Evolutionary conservation across 257 asterid species (phyloP), one percentile per base, ranked within the genome.

Genomic region (Avicennia marina): DNA sequence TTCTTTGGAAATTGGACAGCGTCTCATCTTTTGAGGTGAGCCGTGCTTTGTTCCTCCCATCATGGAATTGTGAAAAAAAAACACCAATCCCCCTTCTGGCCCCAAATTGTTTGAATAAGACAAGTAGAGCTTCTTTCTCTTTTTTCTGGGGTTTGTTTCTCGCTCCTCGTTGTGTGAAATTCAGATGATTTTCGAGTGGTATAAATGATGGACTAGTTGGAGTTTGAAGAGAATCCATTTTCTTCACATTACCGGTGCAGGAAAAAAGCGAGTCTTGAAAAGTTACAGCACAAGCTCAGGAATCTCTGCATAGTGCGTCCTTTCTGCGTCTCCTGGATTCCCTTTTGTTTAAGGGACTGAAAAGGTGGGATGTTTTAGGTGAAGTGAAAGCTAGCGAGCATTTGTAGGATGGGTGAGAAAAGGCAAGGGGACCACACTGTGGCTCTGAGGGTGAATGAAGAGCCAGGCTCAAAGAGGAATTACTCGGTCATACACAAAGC

Each of bases 1-100:
- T 25, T 60, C 73, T 70, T 77, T 55, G 91, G 77, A 79, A 64
- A 72, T 75, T 63, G 91, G 64, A 72, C 67, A 67, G 29, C 66
- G 64, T 67, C 67, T 66, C 71, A 70, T 73, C 93, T 84, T 84
- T 83, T 82, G 82, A 86, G 94, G 80, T 61, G 80, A 75, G 82
- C 75, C 94, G 75, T 79, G 95, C 88, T 69, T 71, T 77, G 80
- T 72, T 77, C 58, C 78, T 71, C 18, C 88, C 77, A 69, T 76
- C 69, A 76, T 72, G 69, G 78, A 52, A 51, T 73, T 56, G 36
- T 53, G 74, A 65, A 41, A 42, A n/a, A 45, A 57, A 42, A 18
- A n/a, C 12, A 18, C 27, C 27, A 17, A 34, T 43, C 31, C 26
- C n/a, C 57, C 41, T 31, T 39, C 29, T 53, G 46, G 29, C n/a